Evolutionary conservation across 805 yeast genomes (phyloP).

Genomic region (Ogataea pignaliae): DNA sequence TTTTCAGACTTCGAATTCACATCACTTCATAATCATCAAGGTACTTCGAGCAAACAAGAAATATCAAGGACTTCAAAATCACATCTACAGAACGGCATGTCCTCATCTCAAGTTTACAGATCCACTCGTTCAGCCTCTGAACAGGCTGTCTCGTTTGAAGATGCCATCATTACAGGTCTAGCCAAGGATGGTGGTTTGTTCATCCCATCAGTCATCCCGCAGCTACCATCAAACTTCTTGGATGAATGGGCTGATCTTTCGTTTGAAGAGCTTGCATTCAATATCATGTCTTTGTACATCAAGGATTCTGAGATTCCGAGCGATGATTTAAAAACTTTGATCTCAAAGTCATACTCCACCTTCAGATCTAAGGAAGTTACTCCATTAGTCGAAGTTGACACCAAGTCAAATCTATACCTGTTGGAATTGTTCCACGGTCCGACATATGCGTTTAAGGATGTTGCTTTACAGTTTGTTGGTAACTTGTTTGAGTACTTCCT

Average conservation of each 20-base stretch:
- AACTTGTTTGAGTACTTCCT: constrained; percentile 92
- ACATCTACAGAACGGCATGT: background rate
- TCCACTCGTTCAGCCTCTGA: constrained; percentile 65
- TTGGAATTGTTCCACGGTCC: constrained; percentile 98
- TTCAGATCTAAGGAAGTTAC: constrained; percentile 88
- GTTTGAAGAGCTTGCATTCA: constrained; percentile 83
- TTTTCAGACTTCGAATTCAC: no score
- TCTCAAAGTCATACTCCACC: constrained; percentile 77
- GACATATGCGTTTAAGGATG: constrained; percentile 98
- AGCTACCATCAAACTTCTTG: constrained; percentile 49
- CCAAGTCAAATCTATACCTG: constrained; percentile 59
- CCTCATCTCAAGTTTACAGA: constrained; percentile 58
- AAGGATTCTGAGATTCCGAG: constrained; percentile 67
- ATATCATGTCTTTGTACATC: constrained; percentile 79
- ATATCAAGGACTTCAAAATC: no score
- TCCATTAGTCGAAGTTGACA: constrained; percentile 59
- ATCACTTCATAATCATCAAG: no score
- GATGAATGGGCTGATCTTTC: constrained; percentile 66
- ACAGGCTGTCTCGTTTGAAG: constrained; percentile 65
- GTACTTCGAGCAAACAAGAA: no score
- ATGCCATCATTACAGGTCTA: constrained; percentile 81
- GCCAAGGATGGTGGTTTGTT: constrained; percentile 97
- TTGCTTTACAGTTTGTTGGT: constrained; percentile 96
- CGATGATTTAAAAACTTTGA: constrained; percentile 58
- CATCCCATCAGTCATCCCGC: constrained; percentile 80